Percentiles rank a stretch among this genome's conserved stretches.
Conservation (phyloP, 2,329 filamentous ascomycete species). For the Chalara sp. region DNA sequence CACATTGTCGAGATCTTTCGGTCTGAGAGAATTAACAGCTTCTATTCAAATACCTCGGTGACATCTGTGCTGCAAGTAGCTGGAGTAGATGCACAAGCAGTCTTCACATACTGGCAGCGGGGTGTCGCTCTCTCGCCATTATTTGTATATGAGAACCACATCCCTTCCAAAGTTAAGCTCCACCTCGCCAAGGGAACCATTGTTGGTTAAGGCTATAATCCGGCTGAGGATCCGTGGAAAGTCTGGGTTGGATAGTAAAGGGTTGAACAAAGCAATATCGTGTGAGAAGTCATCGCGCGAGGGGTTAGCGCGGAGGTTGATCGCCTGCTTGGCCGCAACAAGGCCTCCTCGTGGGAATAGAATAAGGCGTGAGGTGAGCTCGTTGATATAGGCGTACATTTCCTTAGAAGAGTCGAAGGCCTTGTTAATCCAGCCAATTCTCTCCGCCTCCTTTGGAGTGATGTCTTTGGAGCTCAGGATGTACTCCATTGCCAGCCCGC, state of each 20-base stretch:
- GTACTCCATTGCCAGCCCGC: slow-evolving; percentile 11
- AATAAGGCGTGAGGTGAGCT: slow-evolving; percentile 1
- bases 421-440: slow-evolving; percentile 10
- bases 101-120: background rate
- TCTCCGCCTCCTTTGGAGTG: slow-evolving; percentile 5
- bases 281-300: no score
- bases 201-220: background rate
- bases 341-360: slow-evolving; percentile 1
- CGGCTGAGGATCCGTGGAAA: background rate
- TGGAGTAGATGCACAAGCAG: no score
- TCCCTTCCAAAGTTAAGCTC: slow-evolving; percentile 1
- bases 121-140: background rate
- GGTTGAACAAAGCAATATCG: background rate
- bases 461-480: slow-evolving; percentile 7
- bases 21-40: no score
- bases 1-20: no score
- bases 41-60: no score
- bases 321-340: background rate
- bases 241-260: background rate
- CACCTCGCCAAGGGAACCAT: background rate
- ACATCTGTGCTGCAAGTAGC: no score
- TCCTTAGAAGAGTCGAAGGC: slow-evolving; percentile 1
- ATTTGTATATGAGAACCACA: background rate
- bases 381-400: slow-evolving; percentile 2
- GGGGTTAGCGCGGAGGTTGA: background rate